Evolutionary conservation across 2,329 filamentous ascomycete species (phyloP).

Genomic region (Colletotrichum simmondsii): DNA sequence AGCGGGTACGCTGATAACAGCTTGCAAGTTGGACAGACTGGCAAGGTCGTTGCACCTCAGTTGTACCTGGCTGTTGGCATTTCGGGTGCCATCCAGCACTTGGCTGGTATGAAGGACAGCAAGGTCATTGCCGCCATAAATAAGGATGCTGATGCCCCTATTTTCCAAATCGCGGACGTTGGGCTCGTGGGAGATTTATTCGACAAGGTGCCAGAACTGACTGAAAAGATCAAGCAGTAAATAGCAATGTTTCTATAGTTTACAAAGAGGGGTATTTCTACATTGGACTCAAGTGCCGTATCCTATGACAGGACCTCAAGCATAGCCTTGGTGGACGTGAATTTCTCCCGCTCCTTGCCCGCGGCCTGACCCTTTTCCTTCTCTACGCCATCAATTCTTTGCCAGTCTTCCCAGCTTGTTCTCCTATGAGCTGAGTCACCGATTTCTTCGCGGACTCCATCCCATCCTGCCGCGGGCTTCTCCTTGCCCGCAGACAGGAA

Average conservation of each 20-base stretch:
- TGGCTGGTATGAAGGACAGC: constrained; percentile 99
- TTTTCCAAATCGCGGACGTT: constrained; percentile 98
- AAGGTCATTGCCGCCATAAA: constrained; percentile 99
- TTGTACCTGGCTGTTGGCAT: constrained; percentile 96
- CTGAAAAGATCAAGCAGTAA: constrained; percentile 83
- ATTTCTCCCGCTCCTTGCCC: constrained; percentile 84
- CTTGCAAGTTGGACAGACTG: constrained; percentile 96
- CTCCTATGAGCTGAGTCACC: constrained; percentile 63
- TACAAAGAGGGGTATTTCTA: background rate
- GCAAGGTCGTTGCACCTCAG: constrained; percentile 97
- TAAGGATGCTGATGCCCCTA: constrained; percentile 96
- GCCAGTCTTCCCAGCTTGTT: constrained; percentile 88
- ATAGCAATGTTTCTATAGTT: constrained; percentile 4
- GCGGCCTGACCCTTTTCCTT: constrained; percentile 69
- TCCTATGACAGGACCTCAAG: constrained; percentile 55
- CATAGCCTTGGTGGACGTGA: constrained; percentile 69
- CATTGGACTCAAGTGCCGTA: constrained; percentile 40
- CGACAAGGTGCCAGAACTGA: constrained; percentile 94
- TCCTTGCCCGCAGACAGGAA: constrained; percentile 48
- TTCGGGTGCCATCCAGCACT: constrained; percentile 95
- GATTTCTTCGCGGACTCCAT: constrained; percentile 74
- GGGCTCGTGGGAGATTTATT: constrained; percentile 96
- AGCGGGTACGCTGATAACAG: constrained; percentile 99
- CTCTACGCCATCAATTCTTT: constrained; percentile 83
- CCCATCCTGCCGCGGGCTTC: constrained; percentile 71